A percentile compares a stretch with the other conserved stretches of the same genome.
These are phyloP conservation scores for Helotiales sp. DNA, from an alignment of 2,329 filamentous ascomycete species.

Conservation along the genomic window DNA sequence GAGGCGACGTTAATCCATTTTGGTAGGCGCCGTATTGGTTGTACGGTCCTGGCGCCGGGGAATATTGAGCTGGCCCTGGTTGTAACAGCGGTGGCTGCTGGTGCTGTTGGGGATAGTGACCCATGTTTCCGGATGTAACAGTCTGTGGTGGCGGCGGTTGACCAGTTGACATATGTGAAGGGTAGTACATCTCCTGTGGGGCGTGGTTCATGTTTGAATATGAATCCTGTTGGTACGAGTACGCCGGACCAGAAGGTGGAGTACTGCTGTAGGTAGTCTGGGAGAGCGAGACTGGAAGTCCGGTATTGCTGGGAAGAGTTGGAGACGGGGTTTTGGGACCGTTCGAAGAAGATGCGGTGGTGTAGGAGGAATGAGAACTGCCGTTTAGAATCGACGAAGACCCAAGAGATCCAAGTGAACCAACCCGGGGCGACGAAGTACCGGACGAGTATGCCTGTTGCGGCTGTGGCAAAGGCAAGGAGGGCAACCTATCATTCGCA, in stretches of 20 bases:
- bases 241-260: constrained; percentile 47
- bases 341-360: constrained; percentile 57
- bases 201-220: constrained; percentile 77
- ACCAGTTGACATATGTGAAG: constrained; percentile 77
- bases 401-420: constrained; percentile 69
- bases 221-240: constrained; percentile 47
- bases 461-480: constrained; percentile 71
- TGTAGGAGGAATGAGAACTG: constrained; percentile 60
- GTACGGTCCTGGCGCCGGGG: constrained; percentile 61
- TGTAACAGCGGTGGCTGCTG: constrained; percentile 76
- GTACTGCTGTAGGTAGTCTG: constrained; percentile 43
- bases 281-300: constrained; percentile 48
- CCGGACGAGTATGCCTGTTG: constrained; percentile 68
- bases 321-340: constrained; percentile 81
- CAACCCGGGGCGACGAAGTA: constrained; percentile 75
- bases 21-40: constrained; percentile 72
- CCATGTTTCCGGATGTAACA: constrained; percentile 73
- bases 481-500: constrained; percentile 74
- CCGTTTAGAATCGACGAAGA: constrained; percentile 56
- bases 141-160: constrained; percentile 77
- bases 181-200: constrained; percentile 84
- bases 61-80: constrained; percentile 72
- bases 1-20: constrained; percentile 82
- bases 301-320: constrained; percentile 59
- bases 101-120: constrained; percentile 77